Evolutionary conservation across 768 basidiomycete species (phyloP), one percentile per base, ranked within the genome.

Genomic region (Polyporus arcularius): DNA sequence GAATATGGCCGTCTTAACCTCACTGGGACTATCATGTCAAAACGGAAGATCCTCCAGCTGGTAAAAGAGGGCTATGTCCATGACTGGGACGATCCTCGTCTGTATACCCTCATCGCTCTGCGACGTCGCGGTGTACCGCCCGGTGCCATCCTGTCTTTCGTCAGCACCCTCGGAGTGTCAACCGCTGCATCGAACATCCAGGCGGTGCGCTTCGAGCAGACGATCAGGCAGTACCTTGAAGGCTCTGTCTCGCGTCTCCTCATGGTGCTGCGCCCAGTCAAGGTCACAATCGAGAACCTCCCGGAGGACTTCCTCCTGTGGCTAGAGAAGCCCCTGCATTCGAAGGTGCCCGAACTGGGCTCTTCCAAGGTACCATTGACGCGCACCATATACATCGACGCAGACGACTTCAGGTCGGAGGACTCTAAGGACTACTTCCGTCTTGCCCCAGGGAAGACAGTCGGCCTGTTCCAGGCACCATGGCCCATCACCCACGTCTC

Each of bases 401-500:
- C 81, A 31, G 90, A 93, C 60, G 97, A 99, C 75, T 99, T 99
- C 82, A 83, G 97, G 54, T 75, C 90, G 39, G 85, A 92, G 65
- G 95, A 96, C 70, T 92, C 93, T 26, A 88, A 88, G 63, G 96
- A 98, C 71, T 99, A 97, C 76, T 98, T 96, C 86, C 89, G 97
- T 43, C 88, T 99, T 48, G 94, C 96, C 15, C 97, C 97, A 7
- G 96, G 96, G 48, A 98, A 98, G 79, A 94, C 94, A 0, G 97
- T 98, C 45, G 97, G 97, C 15, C 78, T 99, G 30, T 96, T 98
- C 82, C 90, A 95, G 72, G 94, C 88, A 15, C 95, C 95, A 2
- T 77, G 87, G 73, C 93, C 96, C 8, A 90, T 99, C 70, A 95
- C 94, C 26, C 96, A 94, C 74, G 90, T 86, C n/a, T 92, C 91